phyloP scores from a whole-genome alignment of 495 filamentous ascomycete genomes.

The Trypethelium eluteriae region DNA sequence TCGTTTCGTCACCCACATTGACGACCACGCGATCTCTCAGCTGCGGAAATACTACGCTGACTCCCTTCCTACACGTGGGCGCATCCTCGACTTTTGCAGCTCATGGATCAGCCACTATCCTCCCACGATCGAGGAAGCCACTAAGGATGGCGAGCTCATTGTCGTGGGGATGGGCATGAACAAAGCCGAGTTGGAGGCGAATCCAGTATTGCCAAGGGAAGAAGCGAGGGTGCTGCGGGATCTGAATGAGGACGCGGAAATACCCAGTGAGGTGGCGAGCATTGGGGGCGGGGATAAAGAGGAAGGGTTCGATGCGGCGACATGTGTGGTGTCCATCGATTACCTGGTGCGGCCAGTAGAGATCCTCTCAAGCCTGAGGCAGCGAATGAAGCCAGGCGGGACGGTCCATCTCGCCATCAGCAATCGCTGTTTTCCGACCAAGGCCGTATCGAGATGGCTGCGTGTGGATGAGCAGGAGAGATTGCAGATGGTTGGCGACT shows the following conservation, averaged over 20 bases:
- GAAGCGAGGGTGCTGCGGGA: slow-evolving; percentile 28
- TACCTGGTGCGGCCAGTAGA: slow-evolving; percentile 39
- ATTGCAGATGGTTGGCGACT: slow-evolving; percentile 41
- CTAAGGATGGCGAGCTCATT: slow-evolving; percentile 47
- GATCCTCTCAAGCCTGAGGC: slow-evolving; percentile 32
- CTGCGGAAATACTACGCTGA: slow-evolving; percentile 36
- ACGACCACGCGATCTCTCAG: slow-evolving; percentile 38
- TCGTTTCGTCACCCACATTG: slow-evolving; percentile 44
- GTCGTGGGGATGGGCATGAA: slow-evolving; percentile 43
- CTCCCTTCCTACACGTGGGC: slow-evolving; percentile 27
- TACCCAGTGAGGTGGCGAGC: slow-evolving; percentile 22
- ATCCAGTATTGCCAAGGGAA: slow-evolving; percentile 30
- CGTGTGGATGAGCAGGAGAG: slow-evolving; percentile 25
- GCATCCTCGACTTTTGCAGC: slow-evolving; percentile 41
- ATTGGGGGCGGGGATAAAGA: slow-evolving; percentile 8
- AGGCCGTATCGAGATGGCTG: slow-evolving; percentile 29
- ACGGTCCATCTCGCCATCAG: slow-evolving; percentile 40
- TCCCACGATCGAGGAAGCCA: slow-evolving; percentile 22
- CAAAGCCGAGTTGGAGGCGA: slow-evolving; percentile 33
- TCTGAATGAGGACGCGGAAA: slow-evolving; percentile 32
- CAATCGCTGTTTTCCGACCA: slow-evolving; percentile 45
- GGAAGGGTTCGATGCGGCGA: slow-evolving; percentile 31
- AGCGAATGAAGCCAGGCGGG: slow-evolving; percentile 31
- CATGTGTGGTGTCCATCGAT: slow-evolving; percentile 41
- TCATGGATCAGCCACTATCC: slow-evolving; percentile 43